Evolutionary conservation across 345 rosid genomes (phyloP).

Genomic region (Euphorbia lathyris): DNA sequence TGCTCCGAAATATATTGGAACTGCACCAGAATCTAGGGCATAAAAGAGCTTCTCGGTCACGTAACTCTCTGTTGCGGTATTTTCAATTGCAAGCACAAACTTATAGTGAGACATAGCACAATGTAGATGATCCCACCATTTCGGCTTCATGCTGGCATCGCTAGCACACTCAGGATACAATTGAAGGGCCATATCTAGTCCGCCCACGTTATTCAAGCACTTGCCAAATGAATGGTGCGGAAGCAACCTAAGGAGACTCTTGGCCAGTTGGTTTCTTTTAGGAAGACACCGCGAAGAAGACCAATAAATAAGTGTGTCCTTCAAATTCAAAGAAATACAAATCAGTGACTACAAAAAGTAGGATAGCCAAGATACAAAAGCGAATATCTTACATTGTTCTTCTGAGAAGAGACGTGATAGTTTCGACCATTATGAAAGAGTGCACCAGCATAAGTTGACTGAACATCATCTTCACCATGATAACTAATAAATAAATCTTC

Average conservation of each 20-base stretch:
- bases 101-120: constrained; percentile 97
- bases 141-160: constrained; percentile 40
- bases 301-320: constrained; percentile 86
- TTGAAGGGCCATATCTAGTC: constrained; percentile 62
- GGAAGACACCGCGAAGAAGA: constrained; percentile 90
- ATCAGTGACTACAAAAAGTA: constrained; percentile 1
- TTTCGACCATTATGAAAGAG: constrained; percentile 88
- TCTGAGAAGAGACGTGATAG: constrained; percentile 57
- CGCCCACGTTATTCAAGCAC: constrained; percentile 88
- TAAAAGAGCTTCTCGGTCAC: constrained; percentile 94
- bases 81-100: constrained; percentile 87
- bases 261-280: constrained; percentile 65
- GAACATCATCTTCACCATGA: constrained; percentile 83
- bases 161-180: constrained; percentile 67
- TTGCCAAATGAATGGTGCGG: constrained; percentile 90
- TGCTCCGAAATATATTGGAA: constrained; percentile 91
- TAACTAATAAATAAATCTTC: constrained; percentile 91
- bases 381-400: constrained; percentile 55
- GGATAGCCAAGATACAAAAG: constrained; percentile 1
- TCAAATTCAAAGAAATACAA: background rate
- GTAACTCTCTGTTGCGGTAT: constrained; percentile 76
- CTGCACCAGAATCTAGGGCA: constrained; percentile 79
- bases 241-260: constrained; percentile 55
- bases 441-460: constrained; percentile 85
- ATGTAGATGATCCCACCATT: constrained; percentile 93